A percentile compares a stretch with the other conserved stretches of the same genome.
Conservation (phyloP, 129 eudicot genomes). For the Glebionis coronaria region DNA sequence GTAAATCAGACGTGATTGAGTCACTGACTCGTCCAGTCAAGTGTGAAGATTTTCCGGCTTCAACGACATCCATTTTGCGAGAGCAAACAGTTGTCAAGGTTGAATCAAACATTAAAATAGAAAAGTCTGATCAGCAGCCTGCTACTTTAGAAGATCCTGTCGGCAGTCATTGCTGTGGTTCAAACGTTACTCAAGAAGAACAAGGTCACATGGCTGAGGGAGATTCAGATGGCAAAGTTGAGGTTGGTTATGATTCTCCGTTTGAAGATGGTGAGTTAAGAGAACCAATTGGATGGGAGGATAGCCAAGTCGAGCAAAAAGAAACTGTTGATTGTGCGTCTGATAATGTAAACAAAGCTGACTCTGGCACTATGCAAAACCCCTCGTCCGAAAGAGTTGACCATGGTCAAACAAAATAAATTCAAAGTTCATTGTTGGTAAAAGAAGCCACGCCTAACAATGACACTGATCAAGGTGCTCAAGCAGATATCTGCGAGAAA, state of each 20-base stretch:
- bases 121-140: conserved; percentile 17
- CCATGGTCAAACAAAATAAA: conserved; percentile 28
- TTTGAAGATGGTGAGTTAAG: conserved; percentile 85
- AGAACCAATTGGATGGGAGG: conserved; percentile 41
- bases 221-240: conserved; percentile 29
- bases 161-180: conserved; percentile 28
- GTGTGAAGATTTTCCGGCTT: conserved; percentile 30
- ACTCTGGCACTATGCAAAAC: conserved; percentile 42
- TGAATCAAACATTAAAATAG: conserved; percentile 20
- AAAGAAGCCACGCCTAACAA: conserved; percentile 28
- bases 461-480: conserved; percentile 19
- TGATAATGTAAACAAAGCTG: conserved; percentile 43
- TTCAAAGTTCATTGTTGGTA: conserved; percentile 21
- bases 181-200: conserved; percentile 38
- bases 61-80: conserved; percentile 36
- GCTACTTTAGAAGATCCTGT: conserved; percentile 27
- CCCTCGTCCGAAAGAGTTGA: conserved; percentile 35
- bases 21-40: conserved; percentile 22
- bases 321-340: conserved; percentile 54
- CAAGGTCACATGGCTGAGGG: conserved; percentile 29
- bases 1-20: conserved; percentile 32
- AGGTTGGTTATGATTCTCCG: conserved; percentile 73
- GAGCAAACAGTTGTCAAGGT: conserved; percentile 8
- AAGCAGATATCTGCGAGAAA: conserved; percentile 18
- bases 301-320: too few species aligned